Percentiles rank a stretch among this genome's conserved stretches.
These are phyloP conservation scores for Clathrospora elynae DNA, from an alignment of 2,329 filamentous ascomycete species.

Conservation along the genomic window DNA sequence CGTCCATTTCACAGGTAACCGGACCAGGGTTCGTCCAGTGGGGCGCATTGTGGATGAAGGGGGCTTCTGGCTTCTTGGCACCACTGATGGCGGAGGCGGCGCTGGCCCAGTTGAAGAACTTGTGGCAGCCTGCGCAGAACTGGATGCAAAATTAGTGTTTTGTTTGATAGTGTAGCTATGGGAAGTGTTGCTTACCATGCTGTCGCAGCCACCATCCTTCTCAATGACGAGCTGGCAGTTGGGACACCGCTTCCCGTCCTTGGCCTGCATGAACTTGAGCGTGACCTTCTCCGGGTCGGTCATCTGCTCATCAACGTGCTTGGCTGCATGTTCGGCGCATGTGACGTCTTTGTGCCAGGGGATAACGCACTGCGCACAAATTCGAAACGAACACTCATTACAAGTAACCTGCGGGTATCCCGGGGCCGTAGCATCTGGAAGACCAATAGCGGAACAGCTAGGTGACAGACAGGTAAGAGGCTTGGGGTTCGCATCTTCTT, in stretches of 20 bases:
- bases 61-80: conserved; percentile 18
- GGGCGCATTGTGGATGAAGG: not conserved
- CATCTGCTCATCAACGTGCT: conserved; percentile 27
- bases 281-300: conserved; percentile 28
- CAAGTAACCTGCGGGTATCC: conserved; percentile 38
- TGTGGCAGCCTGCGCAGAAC: conserved; percentile 29
- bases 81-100: conserved; percentile 31
- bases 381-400: conserved; percentile 21
- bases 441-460: conserved; percentile 18
- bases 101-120: conserved; percentile 35
- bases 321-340: conserved; percentile 28
- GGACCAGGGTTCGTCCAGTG: not conserved
- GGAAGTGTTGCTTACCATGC: conserved; percentile 19
- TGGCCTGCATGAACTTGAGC: conserved; percentile 30
- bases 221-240: conserved; percentile 40
- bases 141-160: no score
- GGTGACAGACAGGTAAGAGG: conserved; percentile 24
- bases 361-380: conserved; percentile 29
- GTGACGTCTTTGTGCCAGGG: conserved; percentile 34
- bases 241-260: conserved; percentile 36
- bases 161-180: no score
- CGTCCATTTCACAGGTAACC: conserved; percentile 3
- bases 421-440: conserved; percentile 20
- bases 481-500: conserved; percentile 11
- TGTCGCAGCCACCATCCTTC: conserved; percentile 37